Conservation (phyloP, 352 stramenopile genomes). For the Phytopythium litorale region DNA sequence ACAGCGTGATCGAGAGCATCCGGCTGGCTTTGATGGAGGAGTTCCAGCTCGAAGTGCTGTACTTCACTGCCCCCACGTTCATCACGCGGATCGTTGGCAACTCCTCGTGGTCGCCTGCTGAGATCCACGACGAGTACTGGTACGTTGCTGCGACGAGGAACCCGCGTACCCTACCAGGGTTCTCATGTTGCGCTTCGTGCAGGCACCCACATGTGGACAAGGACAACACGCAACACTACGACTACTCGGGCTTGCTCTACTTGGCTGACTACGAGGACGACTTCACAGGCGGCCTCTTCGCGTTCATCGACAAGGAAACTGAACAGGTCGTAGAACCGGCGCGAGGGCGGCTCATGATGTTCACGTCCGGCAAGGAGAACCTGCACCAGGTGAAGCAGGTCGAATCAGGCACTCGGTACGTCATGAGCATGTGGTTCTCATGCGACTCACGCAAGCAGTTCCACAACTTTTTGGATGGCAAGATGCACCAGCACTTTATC, state of each 20-base stretch:
- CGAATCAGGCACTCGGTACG: slow-evolving; percentile 75
- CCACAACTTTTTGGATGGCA: slow-evolving; percentile 89
- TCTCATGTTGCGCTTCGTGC: slow-evolving; percentile 7
- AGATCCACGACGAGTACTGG: slow-evolving; percentile 93
- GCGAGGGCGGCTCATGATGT: slow-evolving; percentile 83
- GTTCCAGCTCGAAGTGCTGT: slow-evolving; percentile 72
- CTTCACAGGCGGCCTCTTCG: slow-evolving; percentile 88
- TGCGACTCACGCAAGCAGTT: slow-evolving; percentile 84
- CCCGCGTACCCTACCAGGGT: background rate
- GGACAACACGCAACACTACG: slow-evolving; percentile 92
- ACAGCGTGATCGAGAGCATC: slow-evolving; percentile 77
- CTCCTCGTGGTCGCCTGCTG: slow-evolving; percentile 60
- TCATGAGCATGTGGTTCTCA: slow-evolving; percentile 93
- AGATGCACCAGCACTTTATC: slow-evolving; percentile 75
- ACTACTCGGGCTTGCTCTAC: slow-evolving; percentile 91
- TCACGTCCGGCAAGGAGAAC: slow-evolving; percentile 89
- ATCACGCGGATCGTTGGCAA: slow-evolving; percentile 90
- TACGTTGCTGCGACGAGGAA: slow-evolving; percentile 14
- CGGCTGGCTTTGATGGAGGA: slow-evolving; percentile 70
- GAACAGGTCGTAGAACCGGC: slow-evolving; percentile 74
- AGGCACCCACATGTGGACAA: slow-evolving; percentile 91
- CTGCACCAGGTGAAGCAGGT: slow-evolving; percentile 78
- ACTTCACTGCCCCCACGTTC: slow-evolving; percentile 93
- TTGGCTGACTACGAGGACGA: slow-evolving; percentile 76
- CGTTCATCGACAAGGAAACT: slow-evolving; percentile 78